Evolutionary conservation across 2,329 filamentous ascomycete species (phyloP), one percentile per base, ranked within the genome.

Genomic region (Colletotrichum shisoi): DNA sequence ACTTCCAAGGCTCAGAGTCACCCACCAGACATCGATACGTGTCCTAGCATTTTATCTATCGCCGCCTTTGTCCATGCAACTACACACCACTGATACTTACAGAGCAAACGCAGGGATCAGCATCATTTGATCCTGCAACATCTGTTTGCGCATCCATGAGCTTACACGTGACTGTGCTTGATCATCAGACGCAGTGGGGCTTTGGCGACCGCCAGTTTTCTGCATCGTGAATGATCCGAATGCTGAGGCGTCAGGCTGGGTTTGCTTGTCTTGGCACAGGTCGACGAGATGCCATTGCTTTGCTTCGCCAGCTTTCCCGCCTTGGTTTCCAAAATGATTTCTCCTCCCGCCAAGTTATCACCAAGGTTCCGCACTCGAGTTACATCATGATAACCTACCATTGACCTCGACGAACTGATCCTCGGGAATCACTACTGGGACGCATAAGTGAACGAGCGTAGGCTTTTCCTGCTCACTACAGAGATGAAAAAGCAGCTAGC

Each of bases 61-160:
- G 31, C 31, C 31, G 31, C 31, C 31, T 34, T 34, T 34, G 31
- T 34, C 31, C 31, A 34, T 34, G 31, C 31, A 34, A 34, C 5
- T n/a, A 19, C 15, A 21, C 21, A 34, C 31, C 7, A 34, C 31
- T 34, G 7, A 9, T 49, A 2, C 46, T 11, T 11, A 19, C n/a
- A 31, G 13, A n/a, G 34, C 11, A 53, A 13, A n/a, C 31, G 27
- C 27, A 19, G 24, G 58, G 34, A 58, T 63, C 46, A 51, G 60
- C 53, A 48, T 58, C 42, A 59, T 59, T 40, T 17, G 42, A 54
- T 49, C 24, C 40, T 63, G 49, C 49, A 37, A 15, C 34, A 37
- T n/a, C 19, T 39, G 44, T 40, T 19, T 49, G 27, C 63, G 9
- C 49, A 37, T 24, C 46, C 27, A 46, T 37, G 49, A 61, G 44